phyloP scores from a whole-genome alignment of 2,329 filamentous ascomycete species.

The Dichotomopilus funicola region DNA sequence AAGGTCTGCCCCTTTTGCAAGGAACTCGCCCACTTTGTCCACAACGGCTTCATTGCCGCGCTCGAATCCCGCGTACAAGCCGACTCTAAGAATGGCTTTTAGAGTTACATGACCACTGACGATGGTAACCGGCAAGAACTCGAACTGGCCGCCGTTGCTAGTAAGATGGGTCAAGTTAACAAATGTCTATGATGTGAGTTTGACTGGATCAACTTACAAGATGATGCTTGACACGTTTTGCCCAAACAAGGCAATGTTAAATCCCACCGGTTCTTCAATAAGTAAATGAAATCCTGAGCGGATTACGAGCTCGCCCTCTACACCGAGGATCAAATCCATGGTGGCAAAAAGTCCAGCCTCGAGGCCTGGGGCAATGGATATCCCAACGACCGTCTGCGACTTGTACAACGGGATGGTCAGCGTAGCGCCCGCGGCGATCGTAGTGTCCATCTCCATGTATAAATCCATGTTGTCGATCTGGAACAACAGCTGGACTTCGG shows the following conservation, averaged over 20 bases:
- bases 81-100: conserved; percentile 42
- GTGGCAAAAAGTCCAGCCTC: conserved; percentile 42
- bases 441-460: conserved; percentile 42
- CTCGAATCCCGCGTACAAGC: conserved; percentile 39
- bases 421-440: conserved; percentile 34
- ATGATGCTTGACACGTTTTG: conserved; percentile 41
- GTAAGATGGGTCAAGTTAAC: not conserved
- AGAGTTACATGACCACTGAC: conserved; percentile 37
- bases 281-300: conserved; percentile 49
- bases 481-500: conserved; percentile 38
- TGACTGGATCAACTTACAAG: conserved; percentile 36
- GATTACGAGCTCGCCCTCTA: conserved; percentile 42
- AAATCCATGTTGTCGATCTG: conserved; percentile 44
- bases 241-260: conserved; percentile 46
- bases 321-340: conserved; percentile 46
- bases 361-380: conserved; percentile 33
- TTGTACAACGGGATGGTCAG: conserved; percentile 45
- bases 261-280: conserved; percentile 42
- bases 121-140: conserved; percentile 50
- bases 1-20: not conserved
- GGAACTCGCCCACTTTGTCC: not conserved
- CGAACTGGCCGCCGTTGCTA: conserved; percentile 41
- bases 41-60: conserved; percentile 15
- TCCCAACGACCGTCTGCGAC: conserved; percentile 38
- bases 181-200: not conserved